These are phyloP conservation scores for Arthrinium phaeospermum DNA, from an alignment of 2,329 filamentous ascomycete genomes.

Conservation along the genomic window DNA sequence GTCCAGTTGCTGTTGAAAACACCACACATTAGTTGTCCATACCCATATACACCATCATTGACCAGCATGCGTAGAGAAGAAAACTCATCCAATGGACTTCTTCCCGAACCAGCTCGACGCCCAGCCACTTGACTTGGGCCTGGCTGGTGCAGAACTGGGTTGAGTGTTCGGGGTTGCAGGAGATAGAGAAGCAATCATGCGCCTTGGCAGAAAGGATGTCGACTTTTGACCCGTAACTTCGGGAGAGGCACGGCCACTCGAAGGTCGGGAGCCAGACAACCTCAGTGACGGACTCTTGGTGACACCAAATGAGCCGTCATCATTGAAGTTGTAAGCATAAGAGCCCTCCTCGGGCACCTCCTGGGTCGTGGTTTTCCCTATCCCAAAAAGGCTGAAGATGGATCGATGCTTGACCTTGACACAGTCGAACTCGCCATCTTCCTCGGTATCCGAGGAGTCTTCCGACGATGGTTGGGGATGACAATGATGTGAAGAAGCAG, in stretches of 20 bases:
- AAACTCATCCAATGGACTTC: background rate
- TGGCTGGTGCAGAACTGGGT: slow-evolving; percentile 5
- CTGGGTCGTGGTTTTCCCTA: background rate
- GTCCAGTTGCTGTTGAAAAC: slow-evolving; percentile 58
- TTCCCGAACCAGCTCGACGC: slow-evolving; percentile 19
- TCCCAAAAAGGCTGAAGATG: slow-evolving; percentile 29
- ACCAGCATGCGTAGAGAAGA: slow-evolving; percentile 11
- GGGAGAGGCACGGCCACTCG: background rate
- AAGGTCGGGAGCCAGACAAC: background rate
- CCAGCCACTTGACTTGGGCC: slow-evolving; percentile 27
- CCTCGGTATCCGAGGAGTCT: slow-evolving; percentile 20
- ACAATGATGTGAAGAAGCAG: slow-evolving; percentile 25
- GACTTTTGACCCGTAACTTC: background rate
- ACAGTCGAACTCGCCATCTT: slow-evolving; percentile 26
- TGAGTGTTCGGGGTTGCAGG: background rate
- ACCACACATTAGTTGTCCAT: slow-evolving; percentile 20
- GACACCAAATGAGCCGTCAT: slow-evolving; percentile 26
- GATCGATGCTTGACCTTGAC: slow-evolving; percentile 32
- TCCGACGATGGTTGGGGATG: slow-evolving; percentile 4
- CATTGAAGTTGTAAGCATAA: slow-evolving; percentile 27
- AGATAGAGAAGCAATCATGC: background rate
- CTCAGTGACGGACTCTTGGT: slow-evolving; percentile 23
- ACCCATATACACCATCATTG: slow-evolving; percentile 30
- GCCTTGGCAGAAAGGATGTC: background rate
- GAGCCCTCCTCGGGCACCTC: slow-evolving; percentile 25